phyloP scores from a whole-genome alignment of 345 rosid genomes.

The Lepidium africanum region DNA sequence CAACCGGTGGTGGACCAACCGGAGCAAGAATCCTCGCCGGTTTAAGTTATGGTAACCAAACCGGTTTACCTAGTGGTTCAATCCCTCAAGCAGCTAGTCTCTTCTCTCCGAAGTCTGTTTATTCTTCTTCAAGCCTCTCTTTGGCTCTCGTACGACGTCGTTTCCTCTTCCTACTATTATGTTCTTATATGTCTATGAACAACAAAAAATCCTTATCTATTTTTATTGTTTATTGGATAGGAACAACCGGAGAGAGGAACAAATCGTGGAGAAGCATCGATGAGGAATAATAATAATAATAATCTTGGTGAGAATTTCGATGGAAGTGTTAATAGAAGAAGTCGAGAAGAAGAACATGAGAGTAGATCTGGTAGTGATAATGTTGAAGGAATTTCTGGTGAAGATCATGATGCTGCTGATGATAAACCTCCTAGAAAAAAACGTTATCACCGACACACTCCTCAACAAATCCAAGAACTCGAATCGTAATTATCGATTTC shows the following conservation, averaged over 20 bases:
- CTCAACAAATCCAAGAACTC: conserved; percentile 99
- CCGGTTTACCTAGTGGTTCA: conserved; percentile 32
- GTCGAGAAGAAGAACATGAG: conserved; percentile 57
- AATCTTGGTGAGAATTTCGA: conserved; percentile 37
- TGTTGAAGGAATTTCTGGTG: conserved; percentile 91
- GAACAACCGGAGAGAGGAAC: conserved; percentile 42
- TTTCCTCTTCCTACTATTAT: background rate
- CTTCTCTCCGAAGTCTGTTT: conserved; percentile 29
- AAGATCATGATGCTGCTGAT: conserved; percentile 84
- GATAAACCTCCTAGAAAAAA: conserved; percentile 87
- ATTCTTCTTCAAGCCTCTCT: conserved; percentile 36
- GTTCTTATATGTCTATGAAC: background rate
- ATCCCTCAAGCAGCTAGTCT: conserved; percentile 30
- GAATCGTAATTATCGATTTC: conserved; percentile 51
- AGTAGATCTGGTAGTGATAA: conserved; percentile 99
- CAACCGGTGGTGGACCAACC: conserved; percentile 14
- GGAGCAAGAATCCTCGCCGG: conserved; percentile 31
- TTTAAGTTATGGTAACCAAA: conserved; percentile 23
- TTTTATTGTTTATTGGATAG: background rate
- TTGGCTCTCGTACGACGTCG: conserved; percentile 33
- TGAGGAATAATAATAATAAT: conserved; percentile 14
- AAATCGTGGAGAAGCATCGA: conserved; percentile 29
- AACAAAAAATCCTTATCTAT: background rate
- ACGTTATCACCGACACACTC: conserved; percentile 99
- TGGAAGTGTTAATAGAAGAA: conserved; percentile 33